These are phyloP conservation scores for Globisporangium ultimum DNA, from an alignment of 352 stramenopile species.

Conservation along the genomic window DNA sequence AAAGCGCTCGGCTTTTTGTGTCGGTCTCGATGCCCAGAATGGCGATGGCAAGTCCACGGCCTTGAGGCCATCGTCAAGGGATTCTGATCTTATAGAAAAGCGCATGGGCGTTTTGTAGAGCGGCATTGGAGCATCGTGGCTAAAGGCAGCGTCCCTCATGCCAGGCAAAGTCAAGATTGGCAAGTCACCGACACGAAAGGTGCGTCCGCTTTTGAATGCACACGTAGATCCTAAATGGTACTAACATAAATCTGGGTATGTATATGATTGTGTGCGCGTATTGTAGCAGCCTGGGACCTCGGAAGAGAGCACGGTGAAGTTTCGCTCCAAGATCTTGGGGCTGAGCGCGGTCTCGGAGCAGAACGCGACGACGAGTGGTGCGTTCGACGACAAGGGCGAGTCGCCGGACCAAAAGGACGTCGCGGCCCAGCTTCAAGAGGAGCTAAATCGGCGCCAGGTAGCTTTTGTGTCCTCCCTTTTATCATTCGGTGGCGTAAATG, in stretches of 20 bases:
- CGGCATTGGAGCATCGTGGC: no score
- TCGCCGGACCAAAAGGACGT: conserved; percentile 37
- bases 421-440: conserved; percentile 54
- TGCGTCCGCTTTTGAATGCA: not conserved
- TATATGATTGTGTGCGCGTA: not conserved
- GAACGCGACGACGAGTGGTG: conserved; percentile 17
- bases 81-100: no score
- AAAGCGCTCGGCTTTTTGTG: no score
- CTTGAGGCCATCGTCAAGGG: no score
- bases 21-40: no score
- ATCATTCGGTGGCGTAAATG: no score
- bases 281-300: conserved; percentile 17
- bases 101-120: no score
- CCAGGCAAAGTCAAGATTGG: conserved; percentile 11
- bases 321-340: conserved; percentile 51
- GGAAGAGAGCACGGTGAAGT: conserved; percentile 46
- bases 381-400: conserved; percentile 27
- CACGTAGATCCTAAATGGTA: no score
- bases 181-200: conserved; percentile 12
- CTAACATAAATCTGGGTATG: not conserved
- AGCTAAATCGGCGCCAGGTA: conserved; percentile 55
- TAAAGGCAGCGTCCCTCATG: not conserved
- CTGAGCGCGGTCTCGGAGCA: conserved; percentile 44
- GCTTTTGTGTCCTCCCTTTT: not conserved
- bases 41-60: no score